Evolutionary conservation across 2,329 filamentous ascomycete genomes (phyloP), one percentile per base, ranked within the genome.

Genomic region (Stagonosporopsis tanaceti): DNA sequence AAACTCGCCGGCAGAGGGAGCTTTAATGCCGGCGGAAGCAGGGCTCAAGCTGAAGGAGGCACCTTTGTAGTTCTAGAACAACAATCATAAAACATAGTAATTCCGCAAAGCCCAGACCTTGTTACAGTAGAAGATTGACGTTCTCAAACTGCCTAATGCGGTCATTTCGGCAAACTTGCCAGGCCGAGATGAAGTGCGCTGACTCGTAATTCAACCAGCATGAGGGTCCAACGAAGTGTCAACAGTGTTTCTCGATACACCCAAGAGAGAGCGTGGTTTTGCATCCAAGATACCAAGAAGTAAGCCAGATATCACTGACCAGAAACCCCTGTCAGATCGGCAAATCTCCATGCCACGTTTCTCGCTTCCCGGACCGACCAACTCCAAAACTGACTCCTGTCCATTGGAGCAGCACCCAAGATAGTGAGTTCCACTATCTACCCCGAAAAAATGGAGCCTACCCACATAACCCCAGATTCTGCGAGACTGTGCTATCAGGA

Each of bases 11-110:
- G 80, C 85, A 0, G 73, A 78, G 47, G 87, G 85, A 0, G 87
- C 87, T 0, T 61, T 87, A 58, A 81, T 89, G 82, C 87, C 87
- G 1, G 84, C 85, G 6, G 73, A 78, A n/a, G 69, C 75, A 0
- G 84, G 83, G 2, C 78, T 81, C n/a, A 83, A 86, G 22, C 63
- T 86, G 62, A 78, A 81, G 59, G 25, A 68, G 37, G 50, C 57
- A 20, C 44, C 46, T 17, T 48, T 54, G 44, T 54, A 47, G 30
- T 35, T 25, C 7, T 6, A 34, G 27, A n/a, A 50, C 4, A 14
- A 32, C 20, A 15, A 4, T n/a, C 17, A 27, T 27, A 11, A 27
- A 6, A 8, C 3, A 2, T 30, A 30, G n/a, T 45, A 2, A 6
- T 32, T 24, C 34, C 11, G 9, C 25, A 34, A 42, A 24, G 50